phyloP scores from a whole-genome alignment of 495 filamentous ascomycete genomes.

The Penicillium ucsense region DNA sequence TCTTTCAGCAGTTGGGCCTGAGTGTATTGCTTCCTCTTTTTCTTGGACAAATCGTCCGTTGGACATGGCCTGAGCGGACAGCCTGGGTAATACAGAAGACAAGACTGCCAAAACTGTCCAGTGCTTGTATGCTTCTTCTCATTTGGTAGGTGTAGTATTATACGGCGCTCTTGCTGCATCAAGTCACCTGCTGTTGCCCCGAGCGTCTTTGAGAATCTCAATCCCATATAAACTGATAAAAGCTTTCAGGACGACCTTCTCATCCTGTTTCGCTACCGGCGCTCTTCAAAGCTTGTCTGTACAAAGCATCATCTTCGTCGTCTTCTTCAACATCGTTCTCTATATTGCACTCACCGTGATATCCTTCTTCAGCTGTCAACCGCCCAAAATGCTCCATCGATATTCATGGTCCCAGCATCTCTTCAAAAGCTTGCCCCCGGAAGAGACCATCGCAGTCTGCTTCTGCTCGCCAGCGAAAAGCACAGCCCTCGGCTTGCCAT shows the following conservation, averaged over 20 bases:
- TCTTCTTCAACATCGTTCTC: conserved; percentile 43
- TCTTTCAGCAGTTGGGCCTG: conserved; percentile 43
- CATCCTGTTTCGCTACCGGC: conserved; percentile 43
- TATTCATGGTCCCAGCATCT: conserved; percentile 14
- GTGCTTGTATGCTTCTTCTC: conserved; percentile 37
- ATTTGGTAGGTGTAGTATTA: conserved; percentile 33
- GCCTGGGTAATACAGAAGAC: conserved; percentile 32
- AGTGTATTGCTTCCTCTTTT: conserved; percentile 40
- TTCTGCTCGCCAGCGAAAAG: conserved; percentile 51
- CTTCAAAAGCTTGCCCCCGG: conserved; percentile 31
- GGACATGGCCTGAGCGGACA: conserved; percentile 36
- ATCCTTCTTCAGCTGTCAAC: conserved; percentile 38
- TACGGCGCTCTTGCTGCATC: no score
- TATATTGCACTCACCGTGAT: conserved; percentile 41
- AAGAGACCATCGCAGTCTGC: conserved; percentile 44
- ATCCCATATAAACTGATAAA: background rate
- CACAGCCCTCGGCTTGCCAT: conserved; percentile 42
- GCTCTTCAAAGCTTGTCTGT: conserved; percentile 38
- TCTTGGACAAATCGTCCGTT: conserved; percentile 39
- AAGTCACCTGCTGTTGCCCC: no score
- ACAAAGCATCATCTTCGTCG: conserved; percentile 40
- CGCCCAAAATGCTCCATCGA: conserved; percentile 21
- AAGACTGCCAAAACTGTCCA: conserved; percentile 35
- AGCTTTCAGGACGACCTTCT: conserved; percentile 39
- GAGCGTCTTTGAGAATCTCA: no score